Conservation (phyloP, 805 yeast genomes). For the Yarrowia sp. region DNA sequence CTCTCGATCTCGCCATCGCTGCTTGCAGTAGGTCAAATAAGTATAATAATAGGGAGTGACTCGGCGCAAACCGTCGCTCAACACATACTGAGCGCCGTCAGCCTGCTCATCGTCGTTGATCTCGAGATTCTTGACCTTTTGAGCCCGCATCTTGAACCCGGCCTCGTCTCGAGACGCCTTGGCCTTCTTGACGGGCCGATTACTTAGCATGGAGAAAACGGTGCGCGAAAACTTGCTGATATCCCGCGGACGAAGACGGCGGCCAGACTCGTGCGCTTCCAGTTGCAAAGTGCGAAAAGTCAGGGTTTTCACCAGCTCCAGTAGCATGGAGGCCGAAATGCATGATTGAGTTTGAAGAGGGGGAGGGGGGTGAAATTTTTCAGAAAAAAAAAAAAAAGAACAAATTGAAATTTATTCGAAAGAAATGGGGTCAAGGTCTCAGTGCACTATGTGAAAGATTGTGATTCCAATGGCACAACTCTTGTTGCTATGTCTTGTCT, state of each 20-base stretch:
- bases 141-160: slow-evolving; percentile 22
- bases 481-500: no score
- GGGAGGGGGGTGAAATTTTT: neutral
- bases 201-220: slow-evolving; percentile 6
- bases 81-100: slow-evolving; percentile 19
- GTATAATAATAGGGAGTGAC: slow-evolving; percentile 89
- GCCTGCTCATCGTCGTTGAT: slow-evolving; percentile 27
- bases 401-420: no score
- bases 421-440: no score
- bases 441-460: no score
- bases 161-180: slow-evolving; percentile 15
- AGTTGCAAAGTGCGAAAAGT: slow-evolving; percentile 1
- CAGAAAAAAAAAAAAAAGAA: neutral
- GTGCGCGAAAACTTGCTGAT: slow-evolving; percentile 6
- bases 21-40: slow-evolving; percentile 88
- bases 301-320: slow-evolving; percentile 26
- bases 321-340: neutral
- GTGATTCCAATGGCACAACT: no score
- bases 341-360: no score
- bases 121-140: slow-evolving; percentile 13
- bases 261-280: neutral
- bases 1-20: slow-evolving; percentile 87
- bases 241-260: neutral
- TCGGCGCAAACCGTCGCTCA: slow-evolving; percentile 57
- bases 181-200: slow-evolving; percentile 1